Conservation (phyloP, 495 filamentous ascomycete species). For the Aspergillus panamensis region DNA sequence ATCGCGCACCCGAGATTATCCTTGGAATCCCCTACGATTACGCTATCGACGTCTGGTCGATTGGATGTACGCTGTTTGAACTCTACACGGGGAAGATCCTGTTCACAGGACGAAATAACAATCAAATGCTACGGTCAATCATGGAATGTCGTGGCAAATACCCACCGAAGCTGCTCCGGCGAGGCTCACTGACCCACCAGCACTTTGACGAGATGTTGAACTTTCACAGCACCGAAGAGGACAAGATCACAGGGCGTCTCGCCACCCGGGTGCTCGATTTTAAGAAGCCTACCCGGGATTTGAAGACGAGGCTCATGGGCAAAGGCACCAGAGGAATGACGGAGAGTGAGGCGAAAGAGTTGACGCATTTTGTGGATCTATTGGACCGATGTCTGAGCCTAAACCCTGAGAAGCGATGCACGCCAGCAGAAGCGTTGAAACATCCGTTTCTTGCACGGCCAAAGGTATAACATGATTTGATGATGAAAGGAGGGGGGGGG, state of each 20-base stretch:
- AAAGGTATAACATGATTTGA: constrained; percentile 11
- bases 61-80: constrained; percentile 95
- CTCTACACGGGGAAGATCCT: constrained; percentile 96
- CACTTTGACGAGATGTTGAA: constrained; percentile 88
- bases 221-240: constrained; percentile 81
- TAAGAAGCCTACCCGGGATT: constrained; percentile 76
- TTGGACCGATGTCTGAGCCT: constrained; percentile 82
- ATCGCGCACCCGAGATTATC: constrained; percentile 95
- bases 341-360: constrained; percentile 72
- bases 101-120: constrained; percentile 92
- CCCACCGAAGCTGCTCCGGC: constrained; percentile 78
- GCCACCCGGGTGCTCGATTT: constrained; percentile 66
- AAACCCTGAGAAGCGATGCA: constrained; percentile 91
- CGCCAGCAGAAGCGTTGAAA: constrained; percentile 77
- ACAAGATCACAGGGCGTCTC: constrained; percentile 79
- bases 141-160: constrained; percentile 96
- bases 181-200: constrained; percentile 63
- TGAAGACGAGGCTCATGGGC: constrained; percentile 70
- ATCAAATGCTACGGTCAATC: constrained; percentile 93
- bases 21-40: constrained; percentile 93
- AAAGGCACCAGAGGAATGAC: constrained; percentile 66
- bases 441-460: constrained; percentile 70
- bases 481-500: too few species aligned
- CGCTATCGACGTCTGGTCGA: constrained; percentile 94
- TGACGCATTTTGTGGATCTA: constrained; percentile 78